Base-by-base conservation (phyloP, 768 basidiomycete genomes). In the Xerocomellus intermedius region DNA sequence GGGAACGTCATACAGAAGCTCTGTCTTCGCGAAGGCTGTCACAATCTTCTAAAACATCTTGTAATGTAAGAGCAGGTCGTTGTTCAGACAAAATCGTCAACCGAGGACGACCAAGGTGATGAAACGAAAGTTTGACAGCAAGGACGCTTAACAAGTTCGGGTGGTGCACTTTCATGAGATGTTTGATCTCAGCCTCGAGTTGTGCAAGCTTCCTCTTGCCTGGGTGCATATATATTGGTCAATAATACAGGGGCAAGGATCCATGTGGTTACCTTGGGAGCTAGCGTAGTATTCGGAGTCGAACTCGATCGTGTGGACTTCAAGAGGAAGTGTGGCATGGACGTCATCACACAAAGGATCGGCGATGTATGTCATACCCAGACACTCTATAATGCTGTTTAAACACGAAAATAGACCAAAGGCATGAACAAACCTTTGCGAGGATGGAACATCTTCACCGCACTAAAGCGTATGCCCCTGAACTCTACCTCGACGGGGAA, bases 41-140 rank as follows among this genome's bases (percentile, higher is more conserved):
- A 48, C 82, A 85, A 61, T 91, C 87, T 57, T 87, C 82, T n/a
- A 94, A 73, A 6, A 94, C 80, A 55, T 91, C 88, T 41, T 83
- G 76, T 28, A 94, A 67, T 0, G 83, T 86, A 54, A 89, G 71
- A 0, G 83, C 69, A 0, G 89, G 88, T 1, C 78, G 75, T 64
- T 87, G 82, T 63, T 94, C 91, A n/a, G 79, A 82, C 22, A 94
- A 75, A 6, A 94, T 79, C 30, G 80, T 72, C 53, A 94, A 65
- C 48, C 80, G 80, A 3, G 86, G 79, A 2, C 78, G 69, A 38
- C 72, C 76, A 0, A 79, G 67, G 50, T 80, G 76, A 6, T 83
- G 81, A 22, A 81, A 69, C 7, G 74, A 74, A 33, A 86, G 73
- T 63, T 87, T 89, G 60, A 85, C 86, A 2, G 85, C 88, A 44